A percentile compares a stretch with the other conserved stretches of the same genome.
Evolutionary conservation across 768 basidiomycete genomes (phyloP).

Genomic region (Termitomyces sp.): DNA sequence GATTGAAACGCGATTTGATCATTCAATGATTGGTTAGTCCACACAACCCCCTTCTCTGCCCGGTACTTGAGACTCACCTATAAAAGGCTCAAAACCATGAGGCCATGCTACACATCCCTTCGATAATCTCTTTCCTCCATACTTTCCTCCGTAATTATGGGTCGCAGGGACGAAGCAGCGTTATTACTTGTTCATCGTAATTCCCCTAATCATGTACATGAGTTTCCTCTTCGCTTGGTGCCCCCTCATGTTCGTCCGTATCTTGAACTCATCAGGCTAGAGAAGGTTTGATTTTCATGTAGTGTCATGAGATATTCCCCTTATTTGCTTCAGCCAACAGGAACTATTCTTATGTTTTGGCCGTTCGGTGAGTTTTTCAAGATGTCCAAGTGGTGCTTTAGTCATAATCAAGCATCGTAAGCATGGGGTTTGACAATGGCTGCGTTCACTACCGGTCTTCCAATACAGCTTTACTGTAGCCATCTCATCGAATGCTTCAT

Average conservation of each 20-base stretch:
- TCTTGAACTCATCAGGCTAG: slow-evolving; percentile 43
- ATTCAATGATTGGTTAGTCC: neutral
- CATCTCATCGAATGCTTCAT: slow-evolving; percentile 28
- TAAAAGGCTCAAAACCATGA: slow-evolving; percentile 9
- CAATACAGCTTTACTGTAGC: slow-evolving; percentile 23
- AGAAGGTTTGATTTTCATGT: slow-evolving; percentile 30
- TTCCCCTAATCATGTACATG: slow-evolving; percentile 10
- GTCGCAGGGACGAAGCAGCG: slow-evolving; percentile 16
- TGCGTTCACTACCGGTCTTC: slow-evolving; percentile 28
- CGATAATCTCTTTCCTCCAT: neutral
- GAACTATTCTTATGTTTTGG: slow-evolving; percentile 48
- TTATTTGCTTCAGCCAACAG: slow-evolving; percentile 33
- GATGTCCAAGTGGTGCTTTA: no score
- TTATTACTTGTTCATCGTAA: slow-evolving; percentile 19
- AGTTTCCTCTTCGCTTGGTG: slow-evolving; percentile 27
- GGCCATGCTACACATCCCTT: neutral
- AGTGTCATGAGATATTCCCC: neutral
- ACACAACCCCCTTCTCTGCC: neutral
- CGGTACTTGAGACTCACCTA: neutral
- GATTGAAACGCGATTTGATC: slow-evolving; percentile 7
- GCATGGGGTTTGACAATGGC: slow-evolving; percentile 50
- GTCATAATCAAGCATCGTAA: slow-evolving; percentile 11
- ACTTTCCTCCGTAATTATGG: slow-evolving; percentile 10
- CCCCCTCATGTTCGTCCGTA: slow-evolving; percentile 29
- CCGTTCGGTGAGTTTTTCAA: slow-evolving; percentile 33